Evolutionary conservation across 345 rosid species (phyloP), one percentile per base, ranked within the genome.

Genomic region (Gossypium ekmanianum): DNA sequence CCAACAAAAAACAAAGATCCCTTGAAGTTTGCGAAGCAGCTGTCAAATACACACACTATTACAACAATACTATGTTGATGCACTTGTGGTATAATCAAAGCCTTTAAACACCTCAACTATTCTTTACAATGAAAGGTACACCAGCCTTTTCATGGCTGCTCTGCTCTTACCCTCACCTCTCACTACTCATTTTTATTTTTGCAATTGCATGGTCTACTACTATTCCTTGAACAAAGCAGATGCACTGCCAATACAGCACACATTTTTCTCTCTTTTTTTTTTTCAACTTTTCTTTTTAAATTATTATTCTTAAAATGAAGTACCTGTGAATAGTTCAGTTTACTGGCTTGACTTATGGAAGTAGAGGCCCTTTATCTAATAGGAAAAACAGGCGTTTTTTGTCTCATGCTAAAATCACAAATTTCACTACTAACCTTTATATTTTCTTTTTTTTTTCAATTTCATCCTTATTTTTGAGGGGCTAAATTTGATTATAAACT

Each of bases 41-140:
- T 56, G 58, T 9, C 58, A 7, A n/a, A 54, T 17, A 54, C 58
- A 50, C 41, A 5, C 41, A 34, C 7, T 5, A 13, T 50, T n/a
- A 54, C 71, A 1, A 16, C 58, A 54, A n/a, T 54, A n/a, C 22
- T n/a, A 54, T 54, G 22, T 54, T 47, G 39, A 45, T 12, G 8
- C 29, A 6, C 18, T 45, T 16, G 5, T 51, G 61, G 69, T 59
- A 68, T 68, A 76, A 59, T 76, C 78, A 68, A 58, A 7, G 17
- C 45, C 39, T 67, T 7, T 20, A 18, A 9, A 3, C 2, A 18
- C 27, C 3, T 26, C 56, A 2, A 47, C 18, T 55, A 29, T 26
- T 61, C 44, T 48, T 51, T 57, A 13, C 69, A 68, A 68, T 44
- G 57, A 56, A 63, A 77, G 14, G 78, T 63, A 56, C 70, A 70